Percentiles rank a stretch among this genome's conserved stretches.
Evolutionary conservation across 73 alveolate species (phyloP).

Genomic region (Paramecium primaurelia): DNA sequence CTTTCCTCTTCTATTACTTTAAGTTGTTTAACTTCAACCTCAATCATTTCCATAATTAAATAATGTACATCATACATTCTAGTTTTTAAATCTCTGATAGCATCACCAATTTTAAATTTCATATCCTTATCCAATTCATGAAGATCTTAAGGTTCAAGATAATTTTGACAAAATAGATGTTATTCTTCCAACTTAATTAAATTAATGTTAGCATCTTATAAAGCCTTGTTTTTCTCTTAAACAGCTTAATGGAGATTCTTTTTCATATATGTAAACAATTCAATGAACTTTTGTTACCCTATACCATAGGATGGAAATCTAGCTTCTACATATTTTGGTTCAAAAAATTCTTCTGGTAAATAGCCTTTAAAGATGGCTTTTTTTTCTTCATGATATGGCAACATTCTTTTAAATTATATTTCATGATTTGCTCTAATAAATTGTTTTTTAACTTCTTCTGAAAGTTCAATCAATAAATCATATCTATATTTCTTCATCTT

Average conservation of each 20-base stretch:
- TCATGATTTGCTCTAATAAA: slow-evolving; percentile 55
- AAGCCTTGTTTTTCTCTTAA: slow-evolving; percentile 4
- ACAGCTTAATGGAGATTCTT: slow-evolving; percentile 34
- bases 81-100: slow-evolving; percentile 57
- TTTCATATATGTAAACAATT: slow-evolving; percentile 44
- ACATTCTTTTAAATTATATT: slow-evolving; percentile 24
- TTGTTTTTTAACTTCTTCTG: slow-evolving; percentile 33
- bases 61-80: slow-evolving; percentile 58
- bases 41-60: slow-evolving; percentile 60
- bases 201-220: slow-evolving; percentile 31
- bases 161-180: slow-evolving; percentile 18
- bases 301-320: slow-evolving; percentile 14
- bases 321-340: neutral
- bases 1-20: slow-evolving; percentile 45
- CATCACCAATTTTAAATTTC: slow-evolving; percentile 34
- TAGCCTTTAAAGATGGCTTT: slow-evolving; percentile 18
- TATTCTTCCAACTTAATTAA: slow-evolving; percentile 17
- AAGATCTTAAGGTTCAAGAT: slow-evolving; percentile 17
- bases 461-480: neutral
- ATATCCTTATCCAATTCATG: slow-evolving; percentile 21
- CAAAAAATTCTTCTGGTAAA: slow-evolving; percentile 53
- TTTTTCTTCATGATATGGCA: slow-evolving; percentile 52
- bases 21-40: slow-evolving; percentile 41
- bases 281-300: neutral
- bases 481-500: neutral